Percentiles rank a stretch among this genome's conserved stretches.
Conservation (phyloP, 345 rosid genomes). For the Linum lewisii region DNA sequence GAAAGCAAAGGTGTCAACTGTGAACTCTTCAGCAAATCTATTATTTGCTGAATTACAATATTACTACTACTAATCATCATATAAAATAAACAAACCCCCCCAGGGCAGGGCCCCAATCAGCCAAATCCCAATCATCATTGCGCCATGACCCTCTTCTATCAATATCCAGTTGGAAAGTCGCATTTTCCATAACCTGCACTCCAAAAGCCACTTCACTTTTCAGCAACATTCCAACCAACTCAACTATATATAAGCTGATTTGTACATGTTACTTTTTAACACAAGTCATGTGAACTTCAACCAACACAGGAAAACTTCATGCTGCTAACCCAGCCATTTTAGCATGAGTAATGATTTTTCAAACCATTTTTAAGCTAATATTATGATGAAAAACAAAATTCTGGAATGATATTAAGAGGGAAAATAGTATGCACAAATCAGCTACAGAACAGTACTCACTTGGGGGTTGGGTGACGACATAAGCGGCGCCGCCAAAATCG, state of each 20-base stretch:
- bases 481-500: conserved; percentile 80
- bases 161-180: conserved; percentile 18
- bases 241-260: background rate
- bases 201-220: background rate
- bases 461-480: conserved; percentile 68
- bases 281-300: background rate
- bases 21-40: background rate
- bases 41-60: background rate
- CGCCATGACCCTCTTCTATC: background rate
- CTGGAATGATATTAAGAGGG: background rate
- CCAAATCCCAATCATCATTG: background rate
- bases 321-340: too few species aligned
- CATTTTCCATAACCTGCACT: conserved; percentile 18
- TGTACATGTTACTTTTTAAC: background rate
- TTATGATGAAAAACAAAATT: background rate
- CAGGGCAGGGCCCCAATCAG: too few species aligned
- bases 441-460: conserved; percentile 32
- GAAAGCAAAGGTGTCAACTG: background rate
- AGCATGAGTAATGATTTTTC: too few species aligned
- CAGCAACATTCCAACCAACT: background rate
- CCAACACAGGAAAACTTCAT: background rate
- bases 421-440: too few species aligned
- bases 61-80: too few species aligned
- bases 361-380: background rate
- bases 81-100: background rate